Evolutionary conservation across 805 yeast genomes (phyloP), one percentile per base, ranked within the genome.

Genomic region (Candida pini): DNA sequence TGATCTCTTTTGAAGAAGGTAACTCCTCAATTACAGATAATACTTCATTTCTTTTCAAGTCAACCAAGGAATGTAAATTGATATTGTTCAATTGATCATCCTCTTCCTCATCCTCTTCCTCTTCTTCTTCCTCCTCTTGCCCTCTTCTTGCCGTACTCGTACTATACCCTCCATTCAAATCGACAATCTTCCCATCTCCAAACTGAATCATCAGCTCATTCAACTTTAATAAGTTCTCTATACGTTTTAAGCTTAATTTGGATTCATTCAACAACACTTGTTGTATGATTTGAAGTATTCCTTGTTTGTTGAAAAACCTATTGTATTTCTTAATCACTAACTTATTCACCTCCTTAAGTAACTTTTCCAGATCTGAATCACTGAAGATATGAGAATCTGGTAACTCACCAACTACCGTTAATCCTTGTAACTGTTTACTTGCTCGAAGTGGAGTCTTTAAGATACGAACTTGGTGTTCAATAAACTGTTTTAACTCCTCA

Each of bases 231-330:
- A 58, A 40, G 16, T 47, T 56, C 13, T 43, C 34, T 15, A 47
- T 44, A 31, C 39, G 37, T 5, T 33, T 35, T 12, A 39, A 25
- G 12, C 37, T 40, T 7, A 32, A 18, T 3, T 31, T 28, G 5
- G 48, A 38, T 31, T 58, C 61, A 15, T 47, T 41, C 10, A 48
- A 45, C 15, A 58, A 19, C 6, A 56, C 41, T 36, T 60, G 63
- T 23, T 53, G 49, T 4, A 50, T 31, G 4, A 60, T 45, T 33
- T 58, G 56, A 30, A 53, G 43, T 12, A 53, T 43, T 8, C 58
- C 42, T 29, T 61, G 66, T 15, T 48, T 44, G 26, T 50, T 51
- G 39, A 53, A 61, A 29, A 45, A 43, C n/a, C 45, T 38, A 4
- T 42, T 39, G 26, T 51, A 53, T 26, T 47, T 44, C 18, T 44